Evolutionary conservation across 768 basidiomycete genomes (phyloP).

Genomic region (Termitomyces sp.): DNA sequence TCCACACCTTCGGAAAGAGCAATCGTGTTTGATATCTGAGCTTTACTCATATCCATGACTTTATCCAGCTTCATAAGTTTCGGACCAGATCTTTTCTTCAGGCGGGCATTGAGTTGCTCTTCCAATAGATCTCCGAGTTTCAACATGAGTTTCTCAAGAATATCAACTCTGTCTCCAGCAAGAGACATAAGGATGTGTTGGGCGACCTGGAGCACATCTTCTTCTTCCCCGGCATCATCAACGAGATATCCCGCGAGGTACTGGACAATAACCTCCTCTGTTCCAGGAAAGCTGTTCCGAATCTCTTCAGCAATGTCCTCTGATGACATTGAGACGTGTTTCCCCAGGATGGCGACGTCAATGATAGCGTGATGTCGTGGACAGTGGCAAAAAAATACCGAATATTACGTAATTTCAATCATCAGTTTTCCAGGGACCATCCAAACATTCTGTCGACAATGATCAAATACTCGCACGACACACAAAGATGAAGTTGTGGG

Average conservation of each 20-base stretch:
- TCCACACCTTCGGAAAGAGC: conserved; percentile 80
- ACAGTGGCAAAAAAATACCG: not conserved
- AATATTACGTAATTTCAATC: not conserved
- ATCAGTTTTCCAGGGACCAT: not conserved
- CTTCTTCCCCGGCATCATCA: conserved; percentile 85
- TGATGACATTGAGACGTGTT: conserved; percentile 44
- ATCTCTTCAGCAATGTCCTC: conserved; percentile 80
- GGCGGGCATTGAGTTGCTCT: conserved; percentile 54
- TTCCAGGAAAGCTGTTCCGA: conserved; percentile 59
- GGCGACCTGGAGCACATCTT: conserved; percentile 76
- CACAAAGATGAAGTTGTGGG: no score
- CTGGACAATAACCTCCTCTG: conserved; percentile 81
- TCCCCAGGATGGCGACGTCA: not conserved
- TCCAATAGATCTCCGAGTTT: conserved; percentile 58
- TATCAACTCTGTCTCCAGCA: conserved; percentile 50
- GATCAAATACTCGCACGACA: no score
- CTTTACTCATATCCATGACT: conserved; percentile 84
- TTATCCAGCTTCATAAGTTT: conserved; percentile 76
- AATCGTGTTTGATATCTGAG: conserved; percentile 74
- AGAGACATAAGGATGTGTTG: conserved; percentile 74
- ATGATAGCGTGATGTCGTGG: not conserved
- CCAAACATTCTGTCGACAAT: not conserved
- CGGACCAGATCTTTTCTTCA: conserved; percentile 54
- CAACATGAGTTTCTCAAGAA: conserved; percentile 61
- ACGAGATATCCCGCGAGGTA: conserved; percentile 86